phyloP scores from a whole-genome alignment of 2,329 filamentous ascomycete species.

The Plectosphaerella cucumerina region DNA sequence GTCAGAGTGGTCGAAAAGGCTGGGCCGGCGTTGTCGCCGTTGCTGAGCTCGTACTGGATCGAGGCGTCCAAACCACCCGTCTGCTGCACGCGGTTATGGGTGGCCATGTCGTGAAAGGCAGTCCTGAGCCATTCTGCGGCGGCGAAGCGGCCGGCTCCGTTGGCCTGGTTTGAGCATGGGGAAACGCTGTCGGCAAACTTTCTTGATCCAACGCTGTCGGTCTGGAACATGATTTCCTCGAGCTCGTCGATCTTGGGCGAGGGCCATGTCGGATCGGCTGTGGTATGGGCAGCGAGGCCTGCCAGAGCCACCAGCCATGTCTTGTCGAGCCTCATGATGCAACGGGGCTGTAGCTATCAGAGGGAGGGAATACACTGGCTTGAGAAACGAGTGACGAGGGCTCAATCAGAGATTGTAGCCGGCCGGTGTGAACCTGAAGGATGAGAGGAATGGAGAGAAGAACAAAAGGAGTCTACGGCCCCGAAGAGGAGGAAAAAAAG shows the following conservation, averaged over 20 bases:
- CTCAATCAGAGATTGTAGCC: not conserved
- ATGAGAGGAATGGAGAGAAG: slow-evolving; percentile 1
- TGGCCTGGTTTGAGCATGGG: slow-evolving; percentile 50
- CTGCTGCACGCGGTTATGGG: slow-evolving; percentile 41
- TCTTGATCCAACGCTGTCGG: slow-evolving; percentile 47
- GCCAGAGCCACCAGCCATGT: slow-evolving; percentile 28
- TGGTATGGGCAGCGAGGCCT: slow-evolving; percentile 26
- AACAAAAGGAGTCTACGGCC: not conserved
- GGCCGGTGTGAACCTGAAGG: not conserved
- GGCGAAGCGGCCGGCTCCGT: slow-evolving; percentile 50
- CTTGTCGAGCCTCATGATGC: slow-evolving; percentile 22
- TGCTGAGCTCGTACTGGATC: slow-evolving; percentile 53
- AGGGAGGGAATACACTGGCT: not conserved
- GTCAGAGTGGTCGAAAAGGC: slow-evolving; percentile 49
- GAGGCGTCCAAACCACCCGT: slow-evolving; percentile 56
- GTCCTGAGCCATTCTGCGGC: slow-evolving; percentile 59
- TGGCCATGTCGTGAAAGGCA: slow-evolving; percentile 60
- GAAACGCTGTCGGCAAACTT: slow-evolving; percentile 53
- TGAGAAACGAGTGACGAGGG: slow-evolving; percentile 3
- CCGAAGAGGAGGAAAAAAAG: not conserved
- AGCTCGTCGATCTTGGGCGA: slow-evolving; percentile 51
- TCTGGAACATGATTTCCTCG: slow-evolving; percentile 60
- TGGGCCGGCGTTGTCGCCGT: slow-evolving; percentile 52
- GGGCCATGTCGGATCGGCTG: slow-evolving; percentile 57
- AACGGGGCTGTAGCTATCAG: not conserved